Evolutionary conservation across 768 basidiomycete species (phyloP).

Genomic region (Leccinum broughii): DNA sequence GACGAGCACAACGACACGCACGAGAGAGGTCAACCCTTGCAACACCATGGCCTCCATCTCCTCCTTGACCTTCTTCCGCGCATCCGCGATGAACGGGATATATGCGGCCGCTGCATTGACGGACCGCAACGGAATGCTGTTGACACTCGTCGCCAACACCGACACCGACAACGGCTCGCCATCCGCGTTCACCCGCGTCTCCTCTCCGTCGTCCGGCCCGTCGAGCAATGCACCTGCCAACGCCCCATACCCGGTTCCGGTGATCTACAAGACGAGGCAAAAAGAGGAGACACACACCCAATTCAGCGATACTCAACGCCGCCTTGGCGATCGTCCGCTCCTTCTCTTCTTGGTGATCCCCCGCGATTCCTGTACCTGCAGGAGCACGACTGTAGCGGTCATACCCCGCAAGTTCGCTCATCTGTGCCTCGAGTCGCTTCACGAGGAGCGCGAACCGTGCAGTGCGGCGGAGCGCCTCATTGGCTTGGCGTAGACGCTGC

Average conservation of each 20-base stretch:
- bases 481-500: slow-evolving; percentile 77
- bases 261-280: background rate
- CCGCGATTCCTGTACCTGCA: background rate
- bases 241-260: background rate
- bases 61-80: slow-evolving; percentile 65
- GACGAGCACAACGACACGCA: slow-evolving; percentile 38
- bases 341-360: slow-evolving; percentile 68
- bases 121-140: slow-evolving; percentile 62
- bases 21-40: slow-evolving; percentile 72
- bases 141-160: slow-evolving; percentile 18
- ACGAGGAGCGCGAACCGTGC: slow-evolving; percentile 84
- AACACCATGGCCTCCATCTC: slow-evolving; percentile 95
- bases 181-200: background rate
- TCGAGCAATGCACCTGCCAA: slow-evolving; percentile 52
- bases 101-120: slow-evolving; percentile 72
- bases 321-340: slow-evolving; percentile 91
- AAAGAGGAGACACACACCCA: slow-evolving; percentile 53
- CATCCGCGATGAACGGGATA: slow-evolving; percentile 68
- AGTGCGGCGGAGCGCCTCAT: slow-evolving; percentile 80
- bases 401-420: slow-evolving; percentile 58
- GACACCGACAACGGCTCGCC: slow-evolving; percentile 6
- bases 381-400: background rate
- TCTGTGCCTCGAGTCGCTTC: slow-evolving; percentile 81
- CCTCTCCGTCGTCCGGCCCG: slow-evolving; percentile 30
- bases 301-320: slow-evolving; percentile 90